Evolutionary conservation across 2,329 filamentous ascomycete species (phyloP).

Genomic region (Colletotrichum phormii): DNA sequence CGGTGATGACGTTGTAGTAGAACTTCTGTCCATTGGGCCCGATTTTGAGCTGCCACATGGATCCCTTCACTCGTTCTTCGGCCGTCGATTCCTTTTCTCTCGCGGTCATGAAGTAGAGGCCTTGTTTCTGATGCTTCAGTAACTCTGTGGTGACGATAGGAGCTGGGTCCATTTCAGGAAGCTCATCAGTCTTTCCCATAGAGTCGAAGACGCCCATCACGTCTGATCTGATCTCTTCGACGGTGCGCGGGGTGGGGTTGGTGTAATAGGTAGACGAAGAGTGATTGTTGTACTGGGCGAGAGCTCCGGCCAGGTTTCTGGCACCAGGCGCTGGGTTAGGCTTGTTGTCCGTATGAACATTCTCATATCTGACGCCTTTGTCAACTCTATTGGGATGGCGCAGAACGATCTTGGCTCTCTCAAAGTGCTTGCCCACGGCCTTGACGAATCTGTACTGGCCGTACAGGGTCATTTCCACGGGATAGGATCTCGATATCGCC

Average conservation of each 20-base stretch:
- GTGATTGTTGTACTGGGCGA: conserved; percentile 30
- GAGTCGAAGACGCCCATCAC: conserved; percentile 90
- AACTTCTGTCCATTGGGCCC: conserved; percentile 62
- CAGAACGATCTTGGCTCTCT: conserved; percentile 75
- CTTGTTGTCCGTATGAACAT: conserved; percentile 75
- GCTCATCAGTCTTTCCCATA: conserved; percentile 78
- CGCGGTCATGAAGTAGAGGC: conserved; percentile 84
- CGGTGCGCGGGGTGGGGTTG: conserved; percentile 67
- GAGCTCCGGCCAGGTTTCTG: conserved; percentile 38
- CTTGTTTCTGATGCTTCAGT: conserved; percentile 90
- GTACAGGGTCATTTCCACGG: conserved; percentile 81
- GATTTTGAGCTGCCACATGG: conserved; percentile 79
- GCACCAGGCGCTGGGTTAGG: conserved; percentile 47
- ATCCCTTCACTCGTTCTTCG: conserved; percentile 72
- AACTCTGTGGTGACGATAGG: conserved; percentile 73
- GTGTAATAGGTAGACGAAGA: conserved; percentile 36
- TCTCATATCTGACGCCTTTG: conserved; percentile 76
- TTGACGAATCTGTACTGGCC: conserved; percentile 75
- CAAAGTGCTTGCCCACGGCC: conserved; percentile 75
- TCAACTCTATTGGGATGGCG: conserved; percentile 63
- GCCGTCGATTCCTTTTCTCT: conserved; percentile 74
- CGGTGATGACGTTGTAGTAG: conserved; percentile 90
- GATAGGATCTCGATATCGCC: conserved; percentile 69
- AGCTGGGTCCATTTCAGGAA: conserved; percentile 79
- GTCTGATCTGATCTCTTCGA: conserved; percentile 88